These are phyloP conservation scores for Conticribra weissflogii DNA, from an alignment of 108 stramenopile genomes.

Conservation along the genomic window DNA sequence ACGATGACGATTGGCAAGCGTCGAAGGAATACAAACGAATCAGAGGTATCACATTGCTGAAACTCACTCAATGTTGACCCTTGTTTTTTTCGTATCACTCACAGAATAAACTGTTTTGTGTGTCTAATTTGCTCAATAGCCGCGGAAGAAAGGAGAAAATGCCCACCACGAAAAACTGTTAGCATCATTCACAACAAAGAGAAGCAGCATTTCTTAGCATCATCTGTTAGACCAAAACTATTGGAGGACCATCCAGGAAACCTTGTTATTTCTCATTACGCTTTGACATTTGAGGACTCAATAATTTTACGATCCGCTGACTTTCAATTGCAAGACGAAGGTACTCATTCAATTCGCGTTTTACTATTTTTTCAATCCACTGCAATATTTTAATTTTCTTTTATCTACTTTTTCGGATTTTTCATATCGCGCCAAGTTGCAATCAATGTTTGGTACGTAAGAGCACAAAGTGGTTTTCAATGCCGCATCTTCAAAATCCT, in stretches of 20 bases:
- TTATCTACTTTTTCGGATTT: background rate
- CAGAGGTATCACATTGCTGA: constrained; percentile 19
- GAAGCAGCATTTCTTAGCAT: constrained; percentile 26
- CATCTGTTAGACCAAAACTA: constrained; percentile 38
- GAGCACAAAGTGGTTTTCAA: too few relatives aligned
- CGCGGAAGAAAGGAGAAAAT: constrained; percentile 38
- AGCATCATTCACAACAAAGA: constrained; percentile 37
- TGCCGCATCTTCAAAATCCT: background rate
- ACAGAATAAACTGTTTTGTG: background rate
- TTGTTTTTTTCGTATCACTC: too few relatives aligned
- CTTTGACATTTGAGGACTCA: constrained; percentile 36
- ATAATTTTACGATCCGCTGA: constrained; percentile 29
- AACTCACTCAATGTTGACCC: background rate
- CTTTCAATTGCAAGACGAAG: constrained; percentile 45
- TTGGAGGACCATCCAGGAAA: constrained; percentile 21
- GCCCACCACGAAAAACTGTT: constrained; percentile 33
- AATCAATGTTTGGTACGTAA: constrained; percentile 40
- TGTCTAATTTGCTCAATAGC: constrained; percentile 14
- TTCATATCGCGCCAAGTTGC: constrained; percentile 10
- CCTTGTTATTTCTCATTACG: constrained; percentile 24
- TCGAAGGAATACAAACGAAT: constrained; percentile 33
- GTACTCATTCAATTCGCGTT: constrained; percentile 7
- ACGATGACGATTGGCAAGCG: constrained; percentile 11
- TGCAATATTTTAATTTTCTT: background rate
- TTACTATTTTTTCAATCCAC: background rate